Conservation (phyloP, 225 moss, liverwort and hornwort genomes). For the Ulota crispa region DNA sequence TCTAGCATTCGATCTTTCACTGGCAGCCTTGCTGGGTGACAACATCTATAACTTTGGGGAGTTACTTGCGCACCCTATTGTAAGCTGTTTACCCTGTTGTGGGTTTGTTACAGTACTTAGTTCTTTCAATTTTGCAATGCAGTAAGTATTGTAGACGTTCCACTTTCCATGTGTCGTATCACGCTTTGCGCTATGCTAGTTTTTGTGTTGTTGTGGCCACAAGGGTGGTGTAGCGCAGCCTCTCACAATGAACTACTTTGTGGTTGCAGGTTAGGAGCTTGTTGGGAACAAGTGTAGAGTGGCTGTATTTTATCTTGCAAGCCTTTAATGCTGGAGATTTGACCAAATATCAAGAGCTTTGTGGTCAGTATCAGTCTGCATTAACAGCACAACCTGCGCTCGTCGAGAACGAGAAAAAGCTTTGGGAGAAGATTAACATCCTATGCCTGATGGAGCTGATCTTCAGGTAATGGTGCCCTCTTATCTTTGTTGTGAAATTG, state of each 20-base stretch:
- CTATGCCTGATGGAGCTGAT: slow-evolving; percentile 97
- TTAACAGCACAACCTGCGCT: slow-evolving; percentile 97
- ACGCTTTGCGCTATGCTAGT: neutral
- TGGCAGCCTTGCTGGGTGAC: slow-evolving; percentile 93
- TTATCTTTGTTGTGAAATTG: neutral
- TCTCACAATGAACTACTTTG: slow-evolving; percentile 3
- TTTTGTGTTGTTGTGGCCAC: neutral
- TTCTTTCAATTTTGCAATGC: neutral
- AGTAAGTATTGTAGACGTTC: neutral
- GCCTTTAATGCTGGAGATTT: slow-evolving; percentile 98
- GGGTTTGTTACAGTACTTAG: neutral
- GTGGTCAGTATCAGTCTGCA: slow-evolving; percentile 75
- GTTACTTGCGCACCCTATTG: slow-evolving; percentile 98
- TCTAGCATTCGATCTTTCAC: slow-evolving; percentile 94
- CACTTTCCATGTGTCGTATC: neutral
- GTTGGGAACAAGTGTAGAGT: slow-evolving; percentile 88
- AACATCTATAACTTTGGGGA: slow-evolving; percentile 99
- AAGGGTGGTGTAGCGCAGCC: neutral
- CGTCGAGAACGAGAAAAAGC: slow-evolving; percentile 90
- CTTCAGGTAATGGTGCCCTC: slow-evolving; percentile 64
- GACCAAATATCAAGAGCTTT: slow-evolving; percentile 87
- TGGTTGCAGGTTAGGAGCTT: slow-evolving; percentile 87
- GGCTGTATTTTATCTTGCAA: slow-evolving; percentile 95
- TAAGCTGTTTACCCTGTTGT: slow-evolving; percentile 30
- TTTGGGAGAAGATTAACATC: slow-evolving; percentile 99